Percentiles rank a stretch among this genome's conserved stretches.
These are phyloP conservation scores for Crucibulum laeve DNA, from an alignment of 768 basidiomycete genomes.

Conservation along the genomic window DNA sequence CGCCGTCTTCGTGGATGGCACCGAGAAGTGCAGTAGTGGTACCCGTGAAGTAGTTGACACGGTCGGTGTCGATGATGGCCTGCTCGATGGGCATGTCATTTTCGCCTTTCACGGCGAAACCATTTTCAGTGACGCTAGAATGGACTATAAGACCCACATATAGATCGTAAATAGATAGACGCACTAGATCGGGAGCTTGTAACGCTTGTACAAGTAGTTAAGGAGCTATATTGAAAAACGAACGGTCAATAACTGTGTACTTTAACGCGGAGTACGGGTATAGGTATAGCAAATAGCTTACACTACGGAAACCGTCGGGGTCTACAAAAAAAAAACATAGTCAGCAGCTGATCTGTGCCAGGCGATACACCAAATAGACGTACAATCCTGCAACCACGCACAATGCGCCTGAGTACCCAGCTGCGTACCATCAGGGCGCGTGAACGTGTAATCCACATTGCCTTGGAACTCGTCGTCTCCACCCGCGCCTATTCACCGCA, in stretches of 20 bases:
- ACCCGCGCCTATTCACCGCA: constrained; percentile 48
- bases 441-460: constrained; percentile 56
- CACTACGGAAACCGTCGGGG: constrained; percentile 62
- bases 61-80: constrained; percentile 54
- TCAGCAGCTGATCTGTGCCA: constrained; percentile 1
- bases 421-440: constrained; percentile 57
- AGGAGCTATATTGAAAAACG: not conserved
- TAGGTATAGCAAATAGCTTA: constrained; percentile 17
- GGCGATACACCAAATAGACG: constrained; percentile 13
- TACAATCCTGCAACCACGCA: constrained; percentile 65
- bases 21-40: constrained; percentile 47
- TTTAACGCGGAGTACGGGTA: too few relatives aligned
- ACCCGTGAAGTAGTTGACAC: constrained; percentile 64
- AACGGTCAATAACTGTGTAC: too few relatives aligned
- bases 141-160: constrained; percentile 2
- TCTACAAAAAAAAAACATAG: constrained; percentile 22
- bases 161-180: constrained; percentile 6
- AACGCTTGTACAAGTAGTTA: constrained; percentile 17
- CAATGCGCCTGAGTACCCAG: constrained; percentile 65
- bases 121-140: constrained; percentile 67
- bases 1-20: constrained; percentile 60
- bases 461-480: constrained; percentile 65
- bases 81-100: constrained; percentile 45
- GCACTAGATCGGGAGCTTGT: constrained; percentile 37
- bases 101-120: constrained; percentile 67